A percentile compares a stretch with the other conserved stretches of the same genome.
Conservation (phyloP, 192 early-diverging fungal species). For the Gorgonomyces haynaldii region DNA sequence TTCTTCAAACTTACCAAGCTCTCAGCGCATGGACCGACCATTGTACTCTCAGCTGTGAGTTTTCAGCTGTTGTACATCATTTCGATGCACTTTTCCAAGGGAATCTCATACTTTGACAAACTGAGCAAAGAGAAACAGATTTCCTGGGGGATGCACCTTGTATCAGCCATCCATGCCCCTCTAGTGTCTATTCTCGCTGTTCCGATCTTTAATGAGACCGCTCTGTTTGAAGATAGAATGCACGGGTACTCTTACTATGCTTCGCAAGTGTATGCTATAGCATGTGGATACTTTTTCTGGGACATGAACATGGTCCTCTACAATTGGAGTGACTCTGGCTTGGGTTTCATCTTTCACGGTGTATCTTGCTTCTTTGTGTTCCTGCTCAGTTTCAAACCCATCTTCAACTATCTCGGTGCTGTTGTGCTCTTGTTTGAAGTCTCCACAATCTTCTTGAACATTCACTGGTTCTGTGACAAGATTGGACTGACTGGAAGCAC, state of each 20-base stretch:
- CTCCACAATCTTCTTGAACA: slow-evolving; percentile 79
- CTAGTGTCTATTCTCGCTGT: slow-evolving; percentile 48
- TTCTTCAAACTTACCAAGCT: no score
- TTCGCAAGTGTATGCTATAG: slow-evolving; percentile 65
- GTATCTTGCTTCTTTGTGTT: slow-evolving; percentile 67
- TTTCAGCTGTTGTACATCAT: no score
- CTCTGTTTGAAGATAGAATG: slow-evolving; percentile 53
- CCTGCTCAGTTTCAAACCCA: slow-evolving; percentile 61
- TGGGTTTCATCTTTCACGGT: slow-evolving; percentile 77
- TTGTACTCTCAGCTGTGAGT: no score
- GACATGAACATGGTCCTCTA: slow-evolving; percentile 61
- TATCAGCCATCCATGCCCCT: slow-evolving; percentile 64
- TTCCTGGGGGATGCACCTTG: slow-evolving; percentile 50
- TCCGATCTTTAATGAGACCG: slow-evolving; percentile 52
- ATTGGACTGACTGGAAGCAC: slow-evolving; percentile 66
- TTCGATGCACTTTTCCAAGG: no score
- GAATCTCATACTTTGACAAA: not conserved
- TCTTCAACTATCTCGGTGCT: slow-evolving; percentile 75
- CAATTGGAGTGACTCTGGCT: slow-evolving; percentile 56
- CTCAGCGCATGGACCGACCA: no score
- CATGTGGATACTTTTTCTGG: slow-evolving; percentile 84
- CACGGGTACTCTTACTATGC: slow-evolving; percentile 63
- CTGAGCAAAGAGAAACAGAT: not conserved
- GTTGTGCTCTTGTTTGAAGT: slow-evolving; percentile 85
- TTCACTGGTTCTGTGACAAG: slow-evolving; percentile 92